Conservation (phyloP, 1,284 basidiomycete species). For the Hortiboletus rubellus region DNA sequence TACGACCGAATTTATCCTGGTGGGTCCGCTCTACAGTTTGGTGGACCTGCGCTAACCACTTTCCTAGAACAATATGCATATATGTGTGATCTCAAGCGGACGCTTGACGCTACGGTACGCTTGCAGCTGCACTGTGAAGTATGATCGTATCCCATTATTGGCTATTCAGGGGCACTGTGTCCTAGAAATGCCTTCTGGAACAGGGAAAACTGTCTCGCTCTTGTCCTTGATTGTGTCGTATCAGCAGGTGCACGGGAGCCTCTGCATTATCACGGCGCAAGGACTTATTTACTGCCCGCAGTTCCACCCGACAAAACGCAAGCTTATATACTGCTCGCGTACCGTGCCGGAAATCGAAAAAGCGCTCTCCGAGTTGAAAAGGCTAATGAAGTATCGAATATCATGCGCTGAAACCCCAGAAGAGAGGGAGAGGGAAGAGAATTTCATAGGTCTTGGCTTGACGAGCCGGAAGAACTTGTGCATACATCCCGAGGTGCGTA, state of each 20-base stretch:
- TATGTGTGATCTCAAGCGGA: constrained; percentile 98
- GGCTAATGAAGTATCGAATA: constrained; percentile 90
- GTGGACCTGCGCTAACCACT: constrained; percentile 9
- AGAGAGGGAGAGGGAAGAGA: constrained; percentile 76
- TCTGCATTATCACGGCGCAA: neutral
- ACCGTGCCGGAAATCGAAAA: constrained; percentile 99
- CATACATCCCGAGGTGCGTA: constrained; percentile 87
- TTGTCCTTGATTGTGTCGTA: constrained; percentile 97
- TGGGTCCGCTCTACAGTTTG: constrained; percentile 32
- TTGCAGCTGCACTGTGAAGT: neutral
- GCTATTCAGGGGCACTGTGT: constrained; percentile 89
- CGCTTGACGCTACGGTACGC: constrained; percentile 83
- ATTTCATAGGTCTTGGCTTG: constrained; percentile 88
- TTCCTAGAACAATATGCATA: constrained; percentile 93
- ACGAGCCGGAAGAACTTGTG: constrained; percentile 98
- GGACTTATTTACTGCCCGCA: constrained; percentile 31
- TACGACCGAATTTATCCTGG: constrained; percentile 90
- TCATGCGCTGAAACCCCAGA: constrained; percentile 69
- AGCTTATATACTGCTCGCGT: constrained; percentile 98
- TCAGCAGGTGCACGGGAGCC: constrained; percentile 70
- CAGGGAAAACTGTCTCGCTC: constrained; percentile 97
- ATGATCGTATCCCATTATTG: neutral
- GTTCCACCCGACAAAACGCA: constrained; percentile 91
- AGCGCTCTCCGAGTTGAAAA: constrained; percentile 92
- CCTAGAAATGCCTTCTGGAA: constrained; percentile 99